A percentile compares a stretch with the other conserved stretches of the same genome.
Evolutionary conservation across 2,329 filamentous ascomycete genomes (phyloP).

Genomic region (Penicillium psychrosexuale): DNA sequence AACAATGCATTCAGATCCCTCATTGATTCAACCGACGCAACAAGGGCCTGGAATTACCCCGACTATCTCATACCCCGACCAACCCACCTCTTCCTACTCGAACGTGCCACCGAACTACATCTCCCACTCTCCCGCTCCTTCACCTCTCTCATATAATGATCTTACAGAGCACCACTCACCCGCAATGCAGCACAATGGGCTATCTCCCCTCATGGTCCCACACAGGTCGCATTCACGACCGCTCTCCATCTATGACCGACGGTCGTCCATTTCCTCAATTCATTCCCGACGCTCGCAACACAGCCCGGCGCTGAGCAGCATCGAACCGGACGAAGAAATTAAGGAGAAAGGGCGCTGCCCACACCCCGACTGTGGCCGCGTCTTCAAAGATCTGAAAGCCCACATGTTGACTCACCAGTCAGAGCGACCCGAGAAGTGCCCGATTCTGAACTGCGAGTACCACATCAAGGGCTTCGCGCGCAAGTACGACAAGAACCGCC

Average conservation of each 20-base stretch:
- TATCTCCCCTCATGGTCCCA: slow-evolving; percentile 65
- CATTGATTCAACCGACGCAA: slow-evolving; percentile 54
- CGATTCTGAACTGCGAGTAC: slow-evolving; percentile 88
- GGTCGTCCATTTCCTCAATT: slow-evolving; percentile 68
- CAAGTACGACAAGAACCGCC: slow-evolving; percentile 95
- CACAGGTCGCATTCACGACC: slow-evolving; percentile 55
- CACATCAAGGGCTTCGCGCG: slow-evolving; percentile 87
- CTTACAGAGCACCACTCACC: slow-evolving; percentile 29
- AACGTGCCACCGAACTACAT: slow-evolving; percentile 28
- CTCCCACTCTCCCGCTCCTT: slow-evolving; percentile 37
- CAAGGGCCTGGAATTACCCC: slow-evolving; percentile 29
- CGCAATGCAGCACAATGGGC: slow-evolving; percentile 20
- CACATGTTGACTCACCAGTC: slow-evolving; percentile 93
- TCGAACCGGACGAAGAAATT: slow-evolving; percentile 61
- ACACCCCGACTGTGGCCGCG: slow-evolving; percentile 76
- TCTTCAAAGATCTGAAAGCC: slow-evolving; percentile 88
- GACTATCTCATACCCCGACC: slow-evolving; percentile 35
- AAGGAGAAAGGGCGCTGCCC: slow-evolving; percentile 70
- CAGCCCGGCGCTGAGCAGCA: slow-evolving; percentile 58
- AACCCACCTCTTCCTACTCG: slow-evolving; percentile 28
- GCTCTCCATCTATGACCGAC: slow-evolving; percentile 49
- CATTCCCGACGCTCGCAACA: slow-evolving; percentile 62
- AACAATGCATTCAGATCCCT: slow-evolving; percentile 49
- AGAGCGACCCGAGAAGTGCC: slow-evolving; percentile 90
- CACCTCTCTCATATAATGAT: slow-evolving; percentile 34